Evolutionary conservation across 2,329 filamentous ascomycete species (phyloP).

Genomic region (Teratosphaeria nubilosa): DNA sequence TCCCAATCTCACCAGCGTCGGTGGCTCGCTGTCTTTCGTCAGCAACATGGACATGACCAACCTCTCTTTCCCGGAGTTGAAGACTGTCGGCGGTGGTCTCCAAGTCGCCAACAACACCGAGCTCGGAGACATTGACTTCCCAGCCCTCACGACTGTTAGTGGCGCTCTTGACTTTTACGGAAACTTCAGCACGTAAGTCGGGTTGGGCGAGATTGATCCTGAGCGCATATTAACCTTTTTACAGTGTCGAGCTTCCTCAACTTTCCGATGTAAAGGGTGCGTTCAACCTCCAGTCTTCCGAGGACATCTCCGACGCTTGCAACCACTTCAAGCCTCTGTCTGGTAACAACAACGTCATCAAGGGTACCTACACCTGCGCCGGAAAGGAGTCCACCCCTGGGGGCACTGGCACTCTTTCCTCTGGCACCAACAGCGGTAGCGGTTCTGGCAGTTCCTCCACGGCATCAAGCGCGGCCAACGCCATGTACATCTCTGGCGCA

Average conservation of each 20-base stretch:
- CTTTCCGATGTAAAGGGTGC: constrained; percentile 38
- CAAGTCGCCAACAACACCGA: constrained; percentile 84
- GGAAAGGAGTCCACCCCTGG: constrained; percentile 28
- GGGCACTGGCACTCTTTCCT: constrained; percentile 21
- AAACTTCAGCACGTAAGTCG: constrained; percentile 68
- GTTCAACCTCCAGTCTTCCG: constrained; percentile 41
- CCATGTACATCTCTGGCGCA: constrained; percentile 32
- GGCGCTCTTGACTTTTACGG: constrained; percentile 81
- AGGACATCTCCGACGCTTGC: constrained; percentile 32
- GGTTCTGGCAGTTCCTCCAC: constrained; percentile 11
- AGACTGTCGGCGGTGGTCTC: constrained; percentile 64
- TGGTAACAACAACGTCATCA: constrained; percentile 31
- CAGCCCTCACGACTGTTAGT: constrained; percentile 55
- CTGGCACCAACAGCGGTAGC: constrained; percentile 17
- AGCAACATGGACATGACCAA: constrained; percentile 53
- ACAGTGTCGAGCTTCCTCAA: constrained; percentile 59
- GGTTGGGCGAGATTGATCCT: not conserved
- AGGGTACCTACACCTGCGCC: constrained; percentile 34
- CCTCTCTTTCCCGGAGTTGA: constrained; percentile 62
- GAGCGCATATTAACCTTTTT: not conserved
- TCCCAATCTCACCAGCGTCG: constrained; percentile 61
- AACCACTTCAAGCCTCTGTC: constrained; percentile 31
- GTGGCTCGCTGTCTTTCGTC: constrained; percentile 47
- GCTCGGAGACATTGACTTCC: constrained; percentile 57
- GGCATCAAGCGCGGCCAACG: constrained; percentile 28